These are phyloP conservation scores for Paecilomyces sp. DNA, from an alignment of 2,329 filamentous ascomycete species.

Conservation along the genomic window DNA sequence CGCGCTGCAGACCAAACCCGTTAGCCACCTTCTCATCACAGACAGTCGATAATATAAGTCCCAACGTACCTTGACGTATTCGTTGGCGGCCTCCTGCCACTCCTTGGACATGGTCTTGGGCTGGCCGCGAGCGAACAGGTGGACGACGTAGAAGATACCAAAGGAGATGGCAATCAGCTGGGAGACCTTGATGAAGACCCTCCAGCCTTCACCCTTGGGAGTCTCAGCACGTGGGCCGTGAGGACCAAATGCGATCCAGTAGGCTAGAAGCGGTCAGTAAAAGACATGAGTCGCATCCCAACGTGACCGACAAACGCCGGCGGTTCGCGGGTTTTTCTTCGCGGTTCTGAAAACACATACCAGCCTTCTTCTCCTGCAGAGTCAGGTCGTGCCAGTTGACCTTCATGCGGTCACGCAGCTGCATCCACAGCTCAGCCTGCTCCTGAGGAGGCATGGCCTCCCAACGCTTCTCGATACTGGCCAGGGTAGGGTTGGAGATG, in stretches of 20 bases:
- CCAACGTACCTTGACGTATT: slow-evolving; percentile 75
- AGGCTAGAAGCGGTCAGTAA: slow-evolving; percentile 55
- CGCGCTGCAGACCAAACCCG: slow-evolving; percentile 48
- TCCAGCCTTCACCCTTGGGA: slow-evolving; percentile 78
- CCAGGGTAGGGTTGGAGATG: slow-evolving; percentile 94
- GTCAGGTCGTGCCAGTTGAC: slow-evolving; percentile 93
- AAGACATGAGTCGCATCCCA: neutral
- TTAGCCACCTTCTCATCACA: slow-evolving; percentile 13
- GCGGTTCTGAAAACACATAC: slow-evolving; percentile 52
- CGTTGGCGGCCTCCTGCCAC: slow-evolving; percentile 92
- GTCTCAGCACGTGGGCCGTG: slow-evolving; percentile 82
- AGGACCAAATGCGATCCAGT: slow-evolving; percentile 97
- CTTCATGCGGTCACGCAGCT: slow-evolving; percentile 97
- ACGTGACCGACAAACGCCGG: neutral
- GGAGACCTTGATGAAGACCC: slow-evolving; percentile 66
- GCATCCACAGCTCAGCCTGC: slow-evolving; percentile 99
- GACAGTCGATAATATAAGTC: neutral
- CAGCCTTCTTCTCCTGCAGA: slow-evolving; percentile 96
- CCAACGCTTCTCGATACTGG: slow-evolving; percentile 99
- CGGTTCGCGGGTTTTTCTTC: neutral
- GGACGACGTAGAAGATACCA: slow-evolving; percentile 64
- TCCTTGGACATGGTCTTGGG: slow-evolving; percentile 93
- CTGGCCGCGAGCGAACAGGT: slow-evolving; percentile 62
- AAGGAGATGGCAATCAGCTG: slow-evolving; percentile 61
- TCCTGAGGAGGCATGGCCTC: slow-evolving; percentile 96